phyloP scores from a whole-genome alignment of 805 yeast genomes.

The Tetrapisispora nanseiensis region DNA sequence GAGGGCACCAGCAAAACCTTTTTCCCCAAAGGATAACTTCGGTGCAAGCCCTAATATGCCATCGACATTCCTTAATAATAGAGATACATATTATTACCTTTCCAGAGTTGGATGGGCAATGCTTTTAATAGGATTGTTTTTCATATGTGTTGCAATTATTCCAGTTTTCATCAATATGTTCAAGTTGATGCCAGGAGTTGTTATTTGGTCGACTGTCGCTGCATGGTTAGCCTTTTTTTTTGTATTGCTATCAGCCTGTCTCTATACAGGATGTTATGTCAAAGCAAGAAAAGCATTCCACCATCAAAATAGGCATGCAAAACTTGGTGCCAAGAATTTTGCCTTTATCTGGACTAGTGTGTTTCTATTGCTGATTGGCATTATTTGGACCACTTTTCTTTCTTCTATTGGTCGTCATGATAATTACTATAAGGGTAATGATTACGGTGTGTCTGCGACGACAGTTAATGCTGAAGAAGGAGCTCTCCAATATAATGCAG shows the following conservation, averaged over 20 bases:
- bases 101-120: conserved; percentile 63
- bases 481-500: neutral
- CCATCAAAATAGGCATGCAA: conserved; percentile 33
- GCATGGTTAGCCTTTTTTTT: conserved; percentile 36
- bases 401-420: conserved; percentile 7
- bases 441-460: conserved; percentile 3
- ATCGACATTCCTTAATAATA: conserved; percentile 35
- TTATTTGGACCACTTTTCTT: conserved; percentile 16
- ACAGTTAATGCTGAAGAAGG: conserved; percentile 7
- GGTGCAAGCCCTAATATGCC: conserved; percentile 47
- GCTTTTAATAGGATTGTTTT: conserved; percentile 46
- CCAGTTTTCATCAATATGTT: conserved; percentile 25
- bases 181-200: conserved; percentile 11
- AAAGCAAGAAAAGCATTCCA: conserved; percentile 43
- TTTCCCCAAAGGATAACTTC: conserved; percentile 74
- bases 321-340: conserved; percentile 40
- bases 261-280: conserved; percentile 47
- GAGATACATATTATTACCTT: conserved; percentile 51
- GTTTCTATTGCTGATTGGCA: conserved; percentile 12
- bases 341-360: conserved; percentile 50
- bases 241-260: conserved; percentile 36
- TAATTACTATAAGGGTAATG: conserved; percentile 4
- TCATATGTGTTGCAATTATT: conserved; percentile 40
- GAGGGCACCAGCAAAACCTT: conserved; percentile 67
- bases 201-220: conserved; percentile 14